Evolutionary conservation across 1,139 yeast species (phyloP).

Genomic region (Candida smagusa): DNA sequence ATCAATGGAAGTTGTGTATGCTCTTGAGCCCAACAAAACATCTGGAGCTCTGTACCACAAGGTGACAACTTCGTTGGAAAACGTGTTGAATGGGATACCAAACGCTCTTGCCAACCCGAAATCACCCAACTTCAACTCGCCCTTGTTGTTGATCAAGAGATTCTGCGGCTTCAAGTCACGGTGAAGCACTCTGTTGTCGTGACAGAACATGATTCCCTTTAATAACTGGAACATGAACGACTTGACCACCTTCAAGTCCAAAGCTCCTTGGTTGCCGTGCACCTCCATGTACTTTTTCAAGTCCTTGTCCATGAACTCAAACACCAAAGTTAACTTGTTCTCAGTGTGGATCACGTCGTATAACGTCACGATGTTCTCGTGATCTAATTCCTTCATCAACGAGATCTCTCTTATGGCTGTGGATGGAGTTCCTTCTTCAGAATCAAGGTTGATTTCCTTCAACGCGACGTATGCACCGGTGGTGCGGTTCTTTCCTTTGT

Average conservation of each 20-base stretch:
- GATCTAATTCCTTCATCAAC: conserved; percentile 91
- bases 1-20: conserved; percentile 93
- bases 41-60: conserved; percentile 99
- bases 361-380: conserved; percentile 87
- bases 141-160: conserved; percentile 79
- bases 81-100: conserved; percentile 97
- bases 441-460: conserved; percentile 90
- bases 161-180: conserved; percentile 97
- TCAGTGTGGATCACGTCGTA: conserved; percentile 97
- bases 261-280: conserved; percentile 77
- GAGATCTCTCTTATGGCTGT: conserved; percentile 97
- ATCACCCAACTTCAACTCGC: conserved; percentile 93
- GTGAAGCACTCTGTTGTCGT: conserved; percentile 90
- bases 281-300: conserved; percentile 92
- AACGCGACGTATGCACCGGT: conserved; percentile 93
- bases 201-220: conserved; percentile 91
- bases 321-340: conserved; percentile 88
- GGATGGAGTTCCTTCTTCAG: conserved; percentile 98
- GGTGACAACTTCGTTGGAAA: conserved; percentile 95
- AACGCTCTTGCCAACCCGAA: conserved; percentile 97
- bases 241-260: conserved; percentile 76
- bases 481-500: conserved; percentile 88
- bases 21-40: conserved; percentile 89
- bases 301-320: conserved; percentile 92
- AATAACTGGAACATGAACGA: conserved; percentile 90